These are phyloP conservation scores for Clitoria ternatea DNA, from an alignment of 306 rosid species.

Conservation along the genomic window DNA sequence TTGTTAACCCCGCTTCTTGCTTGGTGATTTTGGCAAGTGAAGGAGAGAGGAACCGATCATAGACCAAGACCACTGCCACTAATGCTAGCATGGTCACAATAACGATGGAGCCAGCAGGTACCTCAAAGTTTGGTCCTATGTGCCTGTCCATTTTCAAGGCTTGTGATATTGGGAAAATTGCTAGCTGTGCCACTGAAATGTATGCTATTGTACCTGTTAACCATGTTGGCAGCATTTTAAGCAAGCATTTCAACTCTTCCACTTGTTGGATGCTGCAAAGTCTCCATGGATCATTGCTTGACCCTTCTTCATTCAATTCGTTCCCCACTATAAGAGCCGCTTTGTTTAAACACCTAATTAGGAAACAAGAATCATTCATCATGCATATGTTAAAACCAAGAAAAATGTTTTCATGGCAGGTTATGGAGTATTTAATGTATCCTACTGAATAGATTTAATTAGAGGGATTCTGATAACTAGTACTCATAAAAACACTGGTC, in stretches of 20 bases:
- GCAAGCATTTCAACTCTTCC: constrained; percentile 39
- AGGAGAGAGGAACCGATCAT: constrained; percentile 6
- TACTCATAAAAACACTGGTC: too few species aligned
- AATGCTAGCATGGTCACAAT: constrained; percentile 15
- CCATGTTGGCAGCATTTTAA: constrained; percentile 38
- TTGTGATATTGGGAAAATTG: constrained; percentile 38
- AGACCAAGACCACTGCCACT: background rate
- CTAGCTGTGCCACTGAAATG: constrained; percentile 25
- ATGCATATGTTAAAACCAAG: too few species aligned
- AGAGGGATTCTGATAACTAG: too few species aligned
- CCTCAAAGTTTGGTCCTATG: background rate
- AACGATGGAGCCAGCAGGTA: constrained; percentile 18
- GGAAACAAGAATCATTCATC: background rate
- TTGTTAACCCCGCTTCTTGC: constrained; percentile 25
- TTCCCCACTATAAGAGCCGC: constrained; percentile 34
- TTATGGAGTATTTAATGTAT: too few species aligned
- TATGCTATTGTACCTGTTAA: constrained; percentile 21
- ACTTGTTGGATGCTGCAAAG: constrained; percentile 55
- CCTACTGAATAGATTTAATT: too few species aligned
- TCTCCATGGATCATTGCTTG: constrained; percentile 16
- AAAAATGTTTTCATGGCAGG: too few species aligned
- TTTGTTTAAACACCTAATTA: constrained; percentile 39
- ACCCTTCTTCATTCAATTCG: constrained; percentile 32
- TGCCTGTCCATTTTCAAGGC: constrained; percentile 35
- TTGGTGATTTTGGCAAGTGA: constrained; percentile 19